Percentiles rank a stretch among this genome's conserved stretches.
phyloP scores from a whole-genome alignment of 768 basidiomycete species.

The Russula sp. region DNA sequence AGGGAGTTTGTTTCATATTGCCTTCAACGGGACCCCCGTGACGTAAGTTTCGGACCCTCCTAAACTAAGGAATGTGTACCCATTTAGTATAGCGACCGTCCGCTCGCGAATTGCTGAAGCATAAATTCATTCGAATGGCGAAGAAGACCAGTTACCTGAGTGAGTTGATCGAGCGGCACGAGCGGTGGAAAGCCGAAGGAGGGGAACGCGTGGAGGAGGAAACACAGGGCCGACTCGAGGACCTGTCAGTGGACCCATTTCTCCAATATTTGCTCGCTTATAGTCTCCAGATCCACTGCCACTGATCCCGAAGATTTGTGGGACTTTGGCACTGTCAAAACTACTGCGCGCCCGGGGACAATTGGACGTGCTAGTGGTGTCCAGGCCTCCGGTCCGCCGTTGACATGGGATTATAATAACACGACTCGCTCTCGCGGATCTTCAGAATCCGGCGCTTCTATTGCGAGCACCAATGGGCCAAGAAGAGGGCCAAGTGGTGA shows the following conservation, averaged over 20 bases:
- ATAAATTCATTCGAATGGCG: slow-evolving; percentile 92
- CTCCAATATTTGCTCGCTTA: not conserved
- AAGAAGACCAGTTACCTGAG: slow-evolving; percentile 93
- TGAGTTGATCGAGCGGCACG: slow-evolving; percentile 91
- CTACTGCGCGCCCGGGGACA: slow-evolving; percentile 46
- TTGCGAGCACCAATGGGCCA: slow-evolving; percentile 31
- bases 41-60: slow-evolving; percentile 44
- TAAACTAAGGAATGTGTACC: slow-evolving; percentile 13
- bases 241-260: slow-evolving; percentile 45
- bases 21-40: slow-evolving; percentile 88
- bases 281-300: slow-evolving; percentile 39
- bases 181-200: slow-evolving; percentile 89
- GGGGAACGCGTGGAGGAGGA: slow-evolving; percentile 72
- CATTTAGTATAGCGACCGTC: slow-evolving; percentile 65
- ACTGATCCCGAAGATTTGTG: slow-evolving; percentile 80
- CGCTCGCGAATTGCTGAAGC: slow-evolving; percentile 92
- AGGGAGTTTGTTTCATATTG: slow-evolving; percentile 91
- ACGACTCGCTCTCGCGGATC: slow-evolving; percentile 33
- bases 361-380: slow-evolving; percentile 62
- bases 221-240: slow-evolving; percentile 53
- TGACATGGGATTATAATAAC: slow-evolving; percentile 78
- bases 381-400: slow-evolving; percentile 56
- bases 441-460: slow-evolving; percentile 36
- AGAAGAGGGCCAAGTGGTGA: slow-evolving; percentile 27
- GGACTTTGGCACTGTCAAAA: slow-evolving; percentile 96